Base-by-base conservation (phyloP, 805 yeast genomes). In the Helenozyma rhizophorensis region DNA sequence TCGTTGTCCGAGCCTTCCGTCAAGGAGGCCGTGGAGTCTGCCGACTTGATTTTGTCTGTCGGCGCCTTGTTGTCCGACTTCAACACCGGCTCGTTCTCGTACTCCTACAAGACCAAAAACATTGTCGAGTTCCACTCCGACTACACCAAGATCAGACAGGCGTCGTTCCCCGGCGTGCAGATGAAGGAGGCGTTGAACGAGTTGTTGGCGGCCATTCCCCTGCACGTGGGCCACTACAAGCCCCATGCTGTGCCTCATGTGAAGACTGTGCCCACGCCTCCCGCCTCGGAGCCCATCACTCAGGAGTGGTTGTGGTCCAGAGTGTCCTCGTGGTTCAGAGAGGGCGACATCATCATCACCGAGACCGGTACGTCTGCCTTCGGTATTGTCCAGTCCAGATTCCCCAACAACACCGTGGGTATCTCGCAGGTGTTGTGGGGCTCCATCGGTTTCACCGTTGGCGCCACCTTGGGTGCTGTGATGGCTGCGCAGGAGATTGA, bases 81-180 rank as follows among this genome's bases (percentile, higher is more conserved):
- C 77, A 85, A 85, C 73, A 85, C 95, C 30, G 95, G 95, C 56
- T 82, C 94, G 14, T 81, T 81, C 70, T 77, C 87, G 23, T 81
- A 81, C 65, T 72, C 80, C 36, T 80, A 80, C 68, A 72, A 76
- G 60, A 81, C 89, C 49, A 77, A 74, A 60, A 80, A 81, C 65
- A 74, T 81, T 51, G 75, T 81, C 45, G 89, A 81, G 65, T 79
- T 81, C 74, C 89, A 81, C 64, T 80, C 88, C 13, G 83, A 81
- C 63, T 70, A 77, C 67, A 76, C 78, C 55, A 80, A 80, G 65
- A 76, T 80, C 56, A 76, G 70, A 56, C 74, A 67, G 50, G 88
- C 87, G 37, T 71, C 76, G 23, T 81, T 75, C 74, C 80, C 80
- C 44, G 82, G 81, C 52, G 76, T 81, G 40, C 81, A 78, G 62